Evolutionary conservation across 2,329 filamentous ascomycete species (phyloP), one percentile per base, ranked within the genome.

Genomic region (Colletotrichum zoysiae): DNA sequence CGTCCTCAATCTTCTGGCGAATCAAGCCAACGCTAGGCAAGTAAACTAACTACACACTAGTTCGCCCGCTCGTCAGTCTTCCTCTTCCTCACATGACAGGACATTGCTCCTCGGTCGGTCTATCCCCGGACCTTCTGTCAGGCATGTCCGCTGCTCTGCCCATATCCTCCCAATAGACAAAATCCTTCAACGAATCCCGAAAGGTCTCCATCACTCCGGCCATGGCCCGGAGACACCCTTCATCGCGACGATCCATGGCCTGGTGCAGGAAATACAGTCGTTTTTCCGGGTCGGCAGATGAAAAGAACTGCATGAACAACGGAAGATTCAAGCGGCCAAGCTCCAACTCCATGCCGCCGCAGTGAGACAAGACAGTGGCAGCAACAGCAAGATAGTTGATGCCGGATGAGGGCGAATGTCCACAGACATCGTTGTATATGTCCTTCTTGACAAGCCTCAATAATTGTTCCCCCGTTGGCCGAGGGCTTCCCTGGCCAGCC

Each of bases 311-410:
- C 46, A 30, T 38, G 35, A 60, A 66, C 55, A 78, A 65, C 11
- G 74, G 75, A n/a, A 81, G 80, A 3, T 75, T 67, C 4, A 72
- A 26, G 26, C 72, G 30, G 3, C 72, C 68, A 35, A 84, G 73
- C 40, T 76, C 56, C 0, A 71, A 58, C 61, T 84, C 80, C 14
- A 83, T 75, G 11, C 60, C 26, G 0, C 18, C 20, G 35, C 81
- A 82, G 0, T 76, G 38, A 4, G 74, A 44, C 56, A 81, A 59
- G 14, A 81, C 75, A 7, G 44, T 26, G 0, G 51, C 51, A 4
- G 76, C 78, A 1, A 79, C 74, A 60, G 67, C 78, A 12, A 81
- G 20, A 53, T 81, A 83, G 73, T 84, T 84, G 6, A 83, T 23
- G 26, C 77, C 76, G 0, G 78, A 81, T 1, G 80, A n/a, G 3